phyloP scores from a whole-genome alignment of 1,284 basidiomycete genomes.

The Leccinum fuscescens region DNA sequence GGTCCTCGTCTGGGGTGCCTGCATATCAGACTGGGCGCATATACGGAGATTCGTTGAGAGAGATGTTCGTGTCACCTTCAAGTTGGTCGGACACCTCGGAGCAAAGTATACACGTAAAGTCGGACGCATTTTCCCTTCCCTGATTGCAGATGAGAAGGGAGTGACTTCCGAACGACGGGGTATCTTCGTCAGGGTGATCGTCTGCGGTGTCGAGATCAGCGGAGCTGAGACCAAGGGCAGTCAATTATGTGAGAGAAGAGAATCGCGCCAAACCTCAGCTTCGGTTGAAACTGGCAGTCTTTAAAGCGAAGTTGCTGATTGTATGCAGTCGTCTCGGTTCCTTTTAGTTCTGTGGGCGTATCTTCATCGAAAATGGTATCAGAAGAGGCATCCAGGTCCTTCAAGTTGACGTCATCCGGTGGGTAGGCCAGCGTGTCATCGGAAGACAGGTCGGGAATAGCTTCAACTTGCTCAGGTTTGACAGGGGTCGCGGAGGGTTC shows the following conservation, averaged over 20 bases:
- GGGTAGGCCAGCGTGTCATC: constrained; percentile 27
- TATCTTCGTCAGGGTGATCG: neutral
- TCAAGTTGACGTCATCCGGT: neutral
- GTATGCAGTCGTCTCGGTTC: constrained; percentile 16
- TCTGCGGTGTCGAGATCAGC: neutral
- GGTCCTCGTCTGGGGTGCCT: constrained; percentile 9
- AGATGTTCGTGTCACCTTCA: constrained; percentile 22
- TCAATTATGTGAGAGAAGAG: constrained; percentile 13
- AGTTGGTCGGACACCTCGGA: constrained; percentile 5
- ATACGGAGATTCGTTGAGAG: constrained; percentile 11
- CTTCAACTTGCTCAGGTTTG: constrained; percentile 7
- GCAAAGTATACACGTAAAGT: constrained; percentile 25
- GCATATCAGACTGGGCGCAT: constrained; percentile 19
- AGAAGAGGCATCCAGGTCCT: constrained; percentile 24
- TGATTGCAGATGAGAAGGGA: constrained; percentile 19
- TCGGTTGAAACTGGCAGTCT: neutral
- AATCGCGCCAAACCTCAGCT: constrained; percentile 20
- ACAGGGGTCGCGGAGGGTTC: constrained; percentile 10
- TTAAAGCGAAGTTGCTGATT: constrained; percentile 2
- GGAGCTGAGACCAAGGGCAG: constrained; percentile 13
- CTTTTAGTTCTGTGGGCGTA: neutral
- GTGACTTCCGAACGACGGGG: neutral
- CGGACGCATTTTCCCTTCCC: constrained; percentile 8
- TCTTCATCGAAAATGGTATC: constrained; percentile 26
- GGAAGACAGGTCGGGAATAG: constrained; percentile 13